Evolutionary conservation across 1,139 yeast species (phyloP), one percentile per base, ranked within the genome.

Genomic region (Kazachstania sp.): DNA sequence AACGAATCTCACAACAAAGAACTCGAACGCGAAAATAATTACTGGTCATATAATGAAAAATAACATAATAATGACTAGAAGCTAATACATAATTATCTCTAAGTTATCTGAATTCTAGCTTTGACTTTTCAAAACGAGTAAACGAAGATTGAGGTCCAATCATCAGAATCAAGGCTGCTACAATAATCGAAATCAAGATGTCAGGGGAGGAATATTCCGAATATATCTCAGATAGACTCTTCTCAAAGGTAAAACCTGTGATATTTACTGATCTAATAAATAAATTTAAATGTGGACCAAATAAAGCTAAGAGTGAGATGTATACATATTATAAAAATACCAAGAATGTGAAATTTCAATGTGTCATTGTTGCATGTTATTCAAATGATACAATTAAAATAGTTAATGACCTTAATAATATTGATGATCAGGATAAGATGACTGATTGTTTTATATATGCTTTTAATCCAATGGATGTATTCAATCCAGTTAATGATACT

Each of bases 371-470:
- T 12, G 52, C 61, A 30, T 55, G 59, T 34, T 52, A 50, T 31
- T 45, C 44, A 13, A 47, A 54, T 44, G 58, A 58, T 7, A 43
- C 47, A 1, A 47, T 61, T 3, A 52, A 51, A 36, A 50, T 60
- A 28, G 48, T 61, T 5, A 49, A 54, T 23, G 63, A 61, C 40
- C 41, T 59, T 19, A 46, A 45, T 18, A 46, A 50, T 12, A 45
- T 58, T 15, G 43, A 51, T 9, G 48, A 48, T 19, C 46, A 48
- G 20, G 49, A 53, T 6, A 46, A 50, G 6, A 41, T 62, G 3
- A 37, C 47, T 3, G 67, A 63, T 46, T 59, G 61, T 45, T 63
- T 63, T 39, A 61, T 63, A 15, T 63, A 63, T 50, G 67, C 63
- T 5, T 59, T 63, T 46, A 61, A 56, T 44, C 65, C 67, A 1